Base-by-base conservation (phyloP, 1,284 basidiomycete genomes). In the Golubevia pallescens region DNA sequence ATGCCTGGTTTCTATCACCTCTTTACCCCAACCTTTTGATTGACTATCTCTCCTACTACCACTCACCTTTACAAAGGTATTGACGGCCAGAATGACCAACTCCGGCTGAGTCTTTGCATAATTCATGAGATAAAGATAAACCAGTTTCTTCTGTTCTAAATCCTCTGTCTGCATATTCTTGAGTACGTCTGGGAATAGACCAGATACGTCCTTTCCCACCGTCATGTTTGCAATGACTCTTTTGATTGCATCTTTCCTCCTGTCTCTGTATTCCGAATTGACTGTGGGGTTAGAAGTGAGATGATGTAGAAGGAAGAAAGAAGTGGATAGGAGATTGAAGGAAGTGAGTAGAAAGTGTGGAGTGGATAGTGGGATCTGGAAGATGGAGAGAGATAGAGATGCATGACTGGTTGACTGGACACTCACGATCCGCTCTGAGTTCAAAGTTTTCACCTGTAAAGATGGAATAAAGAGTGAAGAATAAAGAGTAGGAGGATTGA, bases 51-150 rank as follows among this genome's bases (percentile, higher is more conserved):
- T 61, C 32, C 53, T 32, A 52, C 14, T 13, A 23, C 16, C 13
- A 64, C 85, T 53, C 38, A 88, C 89, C 86, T 90, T 90, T 76
- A 99, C 96, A 83, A 99, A 99, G 0, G 96, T 99, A 86, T 99
- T 99, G 73, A 99, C 95, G 14, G 96, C 96, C 58, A 99, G 90
- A 84, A 99, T 98, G 86, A 98, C 96, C 24, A 93, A 90, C 86
- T 99, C 96, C 0, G 97, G 96, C 85, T 99, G 96, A 0, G 96
- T 95, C 86, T 97, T 97, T 60, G 95, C 95, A 80, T 98, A 98
- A 88, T 97, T 97, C 92, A 97, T 97, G 67, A 98, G 91, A 86
- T 97, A 99, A 57, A 98, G 90, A 83, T 99, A 99, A 23, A 98
- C 96, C 57, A 99, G 92, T 86, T 96, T 95, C 89, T 95, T 96